These are phyloP conservation scores for Ensete ventricosum DNA, from an alignment of 176 grass and related monocot genomes.

Conservation along the genomic window DNA sequence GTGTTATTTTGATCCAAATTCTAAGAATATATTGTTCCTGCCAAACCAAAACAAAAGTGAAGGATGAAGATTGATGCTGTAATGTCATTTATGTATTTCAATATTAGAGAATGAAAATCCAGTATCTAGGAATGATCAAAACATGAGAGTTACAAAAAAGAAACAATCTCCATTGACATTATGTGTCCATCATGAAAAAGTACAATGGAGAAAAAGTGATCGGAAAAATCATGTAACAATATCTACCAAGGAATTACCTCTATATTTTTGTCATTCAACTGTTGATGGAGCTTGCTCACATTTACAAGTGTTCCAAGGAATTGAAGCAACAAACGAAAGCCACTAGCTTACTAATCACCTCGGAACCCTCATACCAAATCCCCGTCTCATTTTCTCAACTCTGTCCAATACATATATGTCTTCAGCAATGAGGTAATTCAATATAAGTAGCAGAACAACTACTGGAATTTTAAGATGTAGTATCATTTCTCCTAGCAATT, in stretches of 20 bases:
- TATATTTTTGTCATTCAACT: background rate
- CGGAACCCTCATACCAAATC: slow-evolving; percentile 86
- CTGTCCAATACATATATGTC: slow-evolving; percentile 25
- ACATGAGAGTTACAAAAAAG: too few relatives aligned
- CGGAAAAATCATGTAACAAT: background rate
- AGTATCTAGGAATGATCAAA: too few relatives aligned
- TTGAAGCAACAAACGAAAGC: background rate
- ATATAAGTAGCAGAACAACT: too few relatives aligned
- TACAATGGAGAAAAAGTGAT: background rate
- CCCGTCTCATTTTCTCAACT: slow-evolving; percentile 83
- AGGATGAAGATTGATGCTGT: too few relatives aligned
- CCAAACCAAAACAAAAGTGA: too few relatives aligned
- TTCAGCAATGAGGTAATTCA: slow-evolving; percentile 4
- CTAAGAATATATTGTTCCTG: too few relatives aligned
- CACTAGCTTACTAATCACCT: background rate
- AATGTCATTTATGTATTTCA: too few relatives aligned
- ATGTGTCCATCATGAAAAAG: background rate
- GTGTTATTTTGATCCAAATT: too few relatives aligned
- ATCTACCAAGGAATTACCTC: background rate
- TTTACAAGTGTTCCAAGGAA: background rate
- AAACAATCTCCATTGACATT: background rate
- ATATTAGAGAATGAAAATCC: too few relatives aligned
- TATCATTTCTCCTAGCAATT: too few relatives aligned
- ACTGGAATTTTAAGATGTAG: too few relatives aligned
- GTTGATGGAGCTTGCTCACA: background rate